Base-by-base conservation (phyloP, 2,329 filamentous ascomycete species). In the Ustilaginoidea virens region DNA sequence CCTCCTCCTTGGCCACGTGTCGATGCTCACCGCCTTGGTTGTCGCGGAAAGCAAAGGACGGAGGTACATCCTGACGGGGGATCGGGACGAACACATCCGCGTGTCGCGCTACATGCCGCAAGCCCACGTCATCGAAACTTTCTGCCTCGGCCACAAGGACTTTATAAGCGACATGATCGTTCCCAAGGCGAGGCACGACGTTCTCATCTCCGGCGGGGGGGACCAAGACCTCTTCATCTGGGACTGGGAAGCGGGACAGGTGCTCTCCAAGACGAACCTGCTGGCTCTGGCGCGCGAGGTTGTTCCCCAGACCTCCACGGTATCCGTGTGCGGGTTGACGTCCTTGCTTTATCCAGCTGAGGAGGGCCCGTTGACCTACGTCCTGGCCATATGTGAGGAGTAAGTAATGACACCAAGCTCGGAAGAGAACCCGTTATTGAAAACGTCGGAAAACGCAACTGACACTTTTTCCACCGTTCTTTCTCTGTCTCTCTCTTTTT, bases 1-100 rank as follows among this genome's bases (percentile, higher is more conserved):
- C 21, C 61, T 93, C 1, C 61, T 94, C 6, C 70, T 98, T 1
- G 90, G 90, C 9, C 90, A 98, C 53, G 90, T 98, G 10, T 94
- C 87, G 1, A 80, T 96, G 71, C 69, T 98, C 28, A 94, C 86
- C 2, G 76, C 82, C 44, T 50, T 94, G 29, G 52, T 61, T 3
- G 60, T 72, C 23, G 64, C 62, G 5, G 57, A 45, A 47, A 61
- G 39, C 36, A 56, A 40, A 34, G 50, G 41, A 15, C 48, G 50
- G 17, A 51, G 50, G 11, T 70, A 69, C 39, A 66, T 73, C 45
- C 38, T 74, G 39, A 70, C 69, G 0, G 60, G 56, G 5, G 63
- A 72, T 37, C 58, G 68, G 9, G 67, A 71, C 45, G 61, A 73
- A 39, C 90, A 98, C 53, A 87, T 98, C 44, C 79, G 90, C 21